phyloP scores from a whole-genome alignment of 148 eudicot species.

The Chenopodium suecicum region DNA sequence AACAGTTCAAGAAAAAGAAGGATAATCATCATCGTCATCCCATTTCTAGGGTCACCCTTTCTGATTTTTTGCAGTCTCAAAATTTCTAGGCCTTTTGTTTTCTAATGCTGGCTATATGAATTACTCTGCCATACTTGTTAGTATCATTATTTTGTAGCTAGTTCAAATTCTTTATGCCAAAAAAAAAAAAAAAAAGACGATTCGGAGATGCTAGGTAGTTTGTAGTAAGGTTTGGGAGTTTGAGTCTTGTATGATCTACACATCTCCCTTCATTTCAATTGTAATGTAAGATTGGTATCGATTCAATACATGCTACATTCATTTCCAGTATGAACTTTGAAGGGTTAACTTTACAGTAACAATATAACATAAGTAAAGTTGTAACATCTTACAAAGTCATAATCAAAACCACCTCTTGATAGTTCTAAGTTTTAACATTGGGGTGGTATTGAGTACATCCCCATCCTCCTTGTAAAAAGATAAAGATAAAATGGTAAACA shows the following conservation, averaged over 20 bases:
- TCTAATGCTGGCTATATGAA: background rate
- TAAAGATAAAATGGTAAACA: no score
- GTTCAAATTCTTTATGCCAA: background rate
- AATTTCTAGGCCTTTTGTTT: conserved; percentile 3
- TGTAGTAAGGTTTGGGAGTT: background rate
- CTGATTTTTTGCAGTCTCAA: conserved; percentile 29
- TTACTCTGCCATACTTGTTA: background rate
- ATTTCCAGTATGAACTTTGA: background rate
- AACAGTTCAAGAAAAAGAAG: conserved; percentile 40
- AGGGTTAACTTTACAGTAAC: background rate
- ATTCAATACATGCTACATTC: background rate
- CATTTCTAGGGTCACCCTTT: conserved; percentile 27
- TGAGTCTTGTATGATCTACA: background rate
- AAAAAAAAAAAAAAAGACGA: no score
- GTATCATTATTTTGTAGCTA: background rate
- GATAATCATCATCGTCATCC: conserved; percentile 27
- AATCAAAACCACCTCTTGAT: no score
- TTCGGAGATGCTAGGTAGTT: background rate
- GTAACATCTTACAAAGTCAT: no score
- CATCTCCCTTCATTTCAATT: background rate
- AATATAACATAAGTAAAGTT: no score
- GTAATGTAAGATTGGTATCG: background rate
- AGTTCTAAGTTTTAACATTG: no score
- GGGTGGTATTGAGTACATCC: no score
- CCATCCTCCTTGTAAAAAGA: no score